A percentile compares a stretch with the other conserved stretches of the same genome.
phyloP scores from a whole-genome alignment of 176 grass and related monocot species.

The Raddia distichophylla region DNA sequence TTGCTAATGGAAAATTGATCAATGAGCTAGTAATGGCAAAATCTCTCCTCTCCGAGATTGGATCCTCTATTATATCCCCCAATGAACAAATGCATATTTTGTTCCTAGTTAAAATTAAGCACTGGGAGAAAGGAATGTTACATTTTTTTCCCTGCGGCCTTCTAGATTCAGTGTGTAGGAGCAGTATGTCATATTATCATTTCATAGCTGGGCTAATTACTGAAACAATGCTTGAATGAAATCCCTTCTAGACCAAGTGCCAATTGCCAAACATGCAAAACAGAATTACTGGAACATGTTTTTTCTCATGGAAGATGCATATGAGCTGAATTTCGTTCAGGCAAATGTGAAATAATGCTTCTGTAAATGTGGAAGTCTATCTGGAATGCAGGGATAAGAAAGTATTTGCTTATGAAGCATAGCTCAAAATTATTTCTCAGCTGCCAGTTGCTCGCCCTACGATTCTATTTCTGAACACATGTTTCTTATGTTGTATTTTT shows the following conservation, averaged over 20 bases:
- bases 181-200: background rate
- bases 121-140: background rate
- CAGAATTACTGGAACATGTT: background rate
- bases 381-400: background rate
- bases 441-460: background rate
- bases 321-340: background rate
- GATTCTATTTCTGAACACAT: background rate
- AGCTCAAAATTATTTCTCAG: background rate
- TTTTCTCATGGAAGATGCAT: background rate
- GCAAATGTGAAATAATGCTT: background rate
- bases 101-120: background rate
- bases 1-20: constrained; percentile 4
- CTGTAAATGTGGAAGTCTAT: background rate
- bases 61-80: constrained; percentile 5
- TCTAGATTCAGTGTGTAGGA: constrained; percentile 7
- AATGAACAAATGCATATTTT: background rate
- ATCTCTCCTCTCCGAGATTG: constrained; percentile 19
- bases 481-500: constrained; percentile 18
- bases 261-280: background rate
- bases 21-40: background rate
- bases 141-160: background rate
- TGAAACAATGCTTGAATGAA: background rate
- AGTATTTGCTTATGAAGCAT: background rate
- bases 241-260: background rate
- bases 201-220: background rate